A percentile compares a stretch with the other conserved stretches of the same genome.
phyloP scores from a whole-genome alignment of 179 eudicot genomes.

The Dionaea muscipula region DNA sequence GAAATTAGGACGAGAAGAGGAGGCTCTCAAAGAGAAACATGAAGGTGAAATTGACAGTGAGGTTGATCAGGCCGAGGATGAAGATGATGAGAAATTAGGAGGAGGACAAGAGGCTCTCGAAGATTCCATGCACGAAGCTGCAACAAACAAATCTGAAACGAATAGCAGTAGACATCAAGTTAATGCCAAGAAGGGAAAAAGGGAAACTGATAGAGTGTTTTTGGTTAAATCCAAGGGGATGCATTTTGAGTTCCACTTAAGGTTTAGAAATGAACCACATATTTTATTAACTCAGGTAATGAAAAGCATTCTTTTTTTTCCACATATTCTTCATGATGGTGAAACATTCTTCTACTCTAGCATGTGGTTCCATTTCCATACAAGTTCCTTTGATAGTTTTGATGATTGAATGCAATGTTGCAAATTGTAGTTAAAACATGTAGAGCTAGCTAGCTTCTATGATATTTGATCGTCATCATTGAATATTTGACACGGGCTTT shows the following conservation, averaged over 20 bases:
- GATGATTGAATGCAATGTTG: neutral
- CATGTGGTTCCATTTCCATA: no score
- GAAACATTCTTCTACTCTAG: neutral
- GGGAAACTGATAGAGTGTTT: constrained; percentile 26
- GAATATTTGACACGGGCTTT: no score
- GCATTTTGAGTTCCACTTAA: constrained; percentile 56
- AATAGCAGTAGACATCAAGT: constrained; percentile 7
- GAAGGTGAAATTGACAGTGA: constrained; percentile 14
- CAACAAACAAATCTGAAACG: constrained; percentile 15
- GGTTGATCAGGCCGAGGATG: constrained; percentile 15
- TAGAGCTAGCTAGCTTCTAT: neutral
- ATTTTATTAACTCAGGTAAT: constrained; percentile 70
- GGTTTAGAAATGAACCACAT: constrained; percentile 56
- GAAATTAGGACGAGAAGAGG: constrained; percentile 15
- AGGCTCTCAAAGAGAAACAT: neutral
- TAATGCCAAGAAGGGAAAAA: constrained; percentile 4
- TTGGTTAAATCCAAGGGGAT: constrained; percentile 25
- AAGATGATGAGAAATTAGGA: constrained; percentile 13
- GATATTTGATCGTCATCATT: no score
- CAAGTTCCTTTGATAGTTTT: no score
- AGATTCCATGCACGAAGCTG: no score
- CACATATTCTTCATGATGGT: no score
- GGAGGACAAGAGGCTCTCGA: no score
- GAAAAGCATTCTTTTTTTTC: neutral
- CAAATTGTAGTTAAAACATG: neutral